Base-by-base conservation (phyloP, 2,329 filamentous ascomycete species). In the Periglandula ipomoeae region DNA sequence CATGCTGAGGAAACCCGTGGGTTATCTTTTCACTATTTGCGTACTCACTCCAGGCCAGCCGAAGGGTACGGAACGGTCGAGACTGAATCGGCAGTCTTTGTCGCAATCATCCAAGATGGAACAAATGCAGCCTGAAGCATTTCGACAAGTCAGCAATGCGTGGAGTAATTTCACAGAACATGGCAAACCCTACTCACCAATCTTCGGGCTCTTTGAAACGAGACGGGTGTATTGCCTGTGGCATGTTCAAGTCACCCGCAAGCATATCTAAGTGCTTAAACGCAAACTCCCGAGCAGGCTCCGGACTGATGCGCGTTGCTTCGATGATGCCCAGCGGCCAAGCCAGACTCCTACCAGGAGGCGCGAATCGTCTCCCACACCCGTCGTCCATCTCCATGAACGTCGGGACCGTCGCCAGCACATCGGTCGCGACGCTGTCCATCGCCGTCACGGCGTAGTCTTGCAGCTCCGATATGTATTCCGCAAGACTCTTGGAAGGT, bases 291-390 rank as follows among this genome's bases (percentile, higher is more conserved):
- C 49, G 50, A 2, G 44, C 47, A 13, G 50, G 48, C 5, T 37
- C n/a, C 1, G 52, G 49, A 39, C 52, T 54, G 1, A 53, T 17
- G 4, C 34, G 6, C 10, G 39, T 48, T 13, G 49, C 44, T 23
- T 58, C 44, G 4, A 61, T 34, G 20, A 61, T 52, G 2, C 48
- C 48, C 38, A 60, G 45, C 5, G 59, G 58, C 59, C 58, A 61
- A 22, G 53, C 52, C 4, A 61, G 47, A 19, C 52, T 56, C 32
- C 58, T 54, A 2, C 52, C 58, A 3, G 55, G 22, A n/a, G 58
- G 46, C 8, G 49, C 44, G 37, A 60, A 60, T 4, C 51, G 53
- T 8, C 44, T 41, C 26, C 34, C 51, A 13, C 32, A 11, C 2
- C 26, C 38, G n/a, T 46, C 38, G 4, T 24, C 32, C n/a, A n/a